These are phyloP conservation scores for Domatiomyces globalis DNA, from an alignment of 2,329 filamentous ascomycete species.

Conservation along the genomic window DNA sequence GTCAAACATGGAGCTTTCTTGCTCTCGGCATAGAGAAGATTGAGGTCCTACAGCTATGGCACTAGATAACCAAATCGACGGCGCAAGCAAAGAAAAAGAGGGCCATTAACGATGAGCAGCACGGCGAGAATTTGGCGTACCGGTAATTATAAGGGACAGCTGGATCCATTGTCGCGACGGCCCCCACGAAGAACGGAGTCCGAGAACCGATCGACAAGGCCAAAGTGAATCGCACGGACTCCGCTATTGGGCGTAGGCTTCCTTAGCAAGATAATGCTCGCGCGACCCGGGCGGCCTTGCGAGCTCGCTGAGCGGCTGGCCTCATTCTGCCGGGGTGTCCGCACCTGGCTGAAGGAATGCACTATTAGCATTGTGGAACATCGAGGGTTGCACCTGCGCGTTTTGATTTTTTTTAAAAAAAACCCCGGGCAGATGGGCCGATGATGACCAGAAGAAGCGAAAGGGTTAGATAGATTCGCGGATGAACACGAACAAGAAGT, in stretches of 20 bases:
- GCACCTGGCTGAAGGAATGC: too few relatives aligned
- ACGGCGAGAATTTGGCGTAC: too few relatives aligned
- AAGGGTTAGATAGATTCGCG: too few relatives aligned
- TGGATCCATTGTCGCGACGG: too few relatives aligned
- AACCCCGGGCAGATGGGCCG: not conserved
- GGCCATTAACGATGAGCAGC: too few relatives aligned
- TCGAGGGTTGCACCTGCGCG: not conserved
- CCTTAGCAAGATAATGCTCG: not conserved
- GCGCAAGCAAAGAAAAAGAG: too few relatives aligned
- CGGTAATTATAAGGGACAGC: too few relatives aligned
- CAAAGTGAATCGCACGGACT: not conserved
- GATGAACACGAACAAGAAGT: not conserved
- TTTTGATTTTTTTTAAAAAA: not conserved
- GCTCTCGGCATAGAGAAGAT: too few relatives aligned
- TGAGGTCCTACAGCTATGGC: too few relatives aligned
- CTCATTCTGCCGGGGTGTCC: not conserved
- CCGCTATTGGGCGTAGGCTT: not conserved
- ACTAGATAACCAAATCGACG: too few relatives aligned
- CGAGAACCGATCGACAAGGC: not conserved
- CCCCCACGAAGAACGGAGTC: not conserved
- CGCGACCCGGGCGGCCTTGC: not conserved
- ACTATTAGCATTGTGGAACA: not conserved
- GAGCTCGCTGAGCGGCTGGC: not conserved
- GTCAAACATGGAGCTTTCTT: too few relatives aligned
- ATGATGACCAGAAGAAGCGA: not conserved